These are phyloP conservation scores for Fragaria iinumae DNA, from an alignment of 306 rosid genomes.

Conservation along the genomic window DNA sequence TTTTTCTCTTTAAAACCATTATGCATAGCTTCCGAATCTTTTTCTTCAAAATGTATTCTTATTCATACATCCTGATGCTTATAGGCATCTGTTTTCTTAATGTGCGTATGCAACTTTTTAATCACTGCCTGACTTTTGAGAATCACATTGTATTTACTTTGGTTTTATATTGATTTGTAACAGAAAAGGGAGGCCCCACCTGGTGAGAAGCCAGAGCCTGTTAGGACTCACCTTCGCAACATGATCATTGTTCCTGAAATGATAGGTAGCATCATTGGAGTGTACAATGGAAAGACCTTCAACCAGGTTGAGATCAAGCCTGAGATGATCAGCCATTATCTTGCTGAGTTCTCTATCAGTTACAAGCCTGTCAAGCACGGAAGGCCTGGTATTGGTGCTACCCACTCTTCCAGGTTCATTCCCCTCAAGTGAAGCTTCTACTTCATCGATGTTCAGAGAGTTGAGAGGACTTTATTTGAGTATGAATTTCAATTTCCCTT, in stretches of 20 bases:
- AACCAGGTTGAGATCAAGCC: constrained; percentile 88
- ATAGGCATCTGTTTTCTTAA: not conserved
- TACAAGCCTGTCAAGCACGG: constrained; percentile 98
- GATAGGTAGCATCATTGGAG: constrained; percentile 84
- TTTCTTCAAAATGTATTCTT: not conserved
- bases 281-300: constrained; percentile 81
- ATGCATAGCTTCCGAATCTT: not conserved
- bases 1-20: not conserved
- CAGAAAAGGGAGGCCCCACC: constrained; percentile 89
- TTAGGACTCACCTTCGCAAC: constrained; percentile 79
- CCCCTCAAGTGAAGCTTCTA: constrained; percentile 70
- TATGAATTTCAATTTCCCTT: constrained; percentile 10
- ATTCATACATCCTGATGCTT: not conserved
- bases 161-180: not conserved
- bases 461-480: not conserved
- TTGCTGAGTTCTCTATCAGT: constrained; percentile 83
- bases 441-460: not conserved
- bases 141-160: not conserved
- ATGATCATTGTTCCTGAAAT: constrained; percentile 86
- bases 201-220: constrained; percentile 92
- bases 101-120: not conserved
- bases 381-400: constrained; percentile 98
- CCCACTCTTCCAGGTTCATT: constrained; percentile 94
- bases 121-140: not conserved
- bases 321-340: constrained; percentile 83